Evolutionary conservation across 345 rosid genomes (phyloP).

Genomic region (Trapa bicornis): DNA sequence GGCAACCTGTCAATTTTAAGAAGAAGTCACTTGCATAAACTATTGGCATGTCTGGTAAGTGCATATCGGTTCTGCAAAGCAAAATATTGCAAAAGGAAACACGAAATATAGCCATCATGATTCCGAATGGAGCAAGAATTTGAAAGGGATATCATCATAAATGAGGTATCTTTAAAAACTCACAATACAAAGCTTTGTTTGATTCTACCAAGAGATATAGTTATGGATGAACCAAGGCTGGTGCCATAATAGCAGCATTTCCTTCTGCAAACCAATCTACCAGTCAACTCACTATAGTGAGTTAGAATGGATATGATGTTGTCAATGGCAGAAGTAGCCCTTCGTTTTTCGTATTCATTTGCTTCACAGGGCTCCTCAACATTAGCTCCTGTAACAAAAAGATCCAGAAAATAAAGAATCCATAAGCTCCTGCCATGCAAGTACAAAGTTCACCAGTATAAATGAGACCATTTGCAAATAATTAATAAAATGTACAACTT

Average conservation of each 20-base stretch:
- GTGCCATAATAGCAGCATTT: slow-evolving; percentile 32
- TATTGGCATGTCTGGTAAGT: slow-evolving; percentile 64
- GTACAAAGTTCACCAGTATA: background rate
- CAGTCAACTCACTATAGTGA: slow-evolving; percentile 45
- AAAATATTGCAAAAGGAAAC: slow-evolving; percentile 3
- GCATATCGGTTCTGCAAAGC: slow-evolving; percentile 60
- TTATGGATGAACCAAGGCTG: slow-evolving; percentile 52
- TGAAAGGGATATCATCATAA: slow-evolving; percentile 10
- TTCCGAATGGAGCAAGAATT: slow-evolving; percentile 5
- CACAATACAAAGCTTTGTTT: slow-evolving; percentile 99
- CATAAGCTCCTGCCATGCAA: background rate
- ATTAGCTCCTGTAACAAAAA: slow-evolving; percentile 30
- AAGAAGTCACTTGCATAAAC: slow-evolving; percentile 88
- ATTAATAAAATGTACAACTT: background rate
- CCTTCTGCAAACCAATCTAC: slow-evolving; percentile 54
- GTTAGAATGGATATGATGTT: slow-evolving; percentile 50
- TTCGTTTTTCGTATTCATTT: slow-evolving; percentile 53
- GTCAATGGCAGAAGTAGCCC: slow-evolving; percentile 38
- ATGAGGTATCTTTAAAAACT: slow-evolving; percentile 48
- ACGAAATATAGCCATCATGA: slow-evolving; percentile 13
- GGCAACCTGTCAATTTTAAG: slow-evolving; percentile 70
- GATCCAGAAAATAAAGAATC: background rate
- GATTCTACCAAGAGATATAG: slow-evolving; percentile 98
- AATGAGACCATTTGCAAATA: background rate
- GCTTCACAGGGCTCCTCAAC: slow-evolving; percentile 66